These are phyloP conservation scores for Emergomyces pasteurianus DNA, from an alignment of 2,329 filamentous ascomycete species.

Conservation along the genomic window DNA sequence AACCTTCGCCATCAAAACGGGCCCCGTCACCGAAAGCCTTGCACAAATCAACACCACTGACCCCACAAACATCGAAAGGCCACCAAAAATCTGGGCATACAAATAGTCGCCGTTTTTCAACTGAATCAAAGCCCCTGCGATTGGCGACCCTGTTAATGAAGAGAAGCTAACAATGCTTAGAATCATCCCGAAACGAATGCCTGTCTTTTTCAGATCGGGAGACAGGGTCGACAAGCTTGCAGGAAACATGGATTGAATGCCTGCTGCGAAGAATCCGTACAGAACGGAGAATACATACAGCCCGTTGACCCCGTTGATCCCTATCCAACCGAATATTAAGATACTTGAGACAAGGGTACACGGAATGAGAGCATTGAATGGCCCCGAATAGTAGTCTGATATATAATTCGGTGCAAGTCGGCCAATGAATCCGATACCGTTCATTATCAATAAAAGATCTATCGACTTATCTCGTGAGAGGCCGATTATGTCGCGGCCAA, in stretches of 20 bases:
- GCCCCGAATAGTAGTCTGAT: constrained; percentile 46
- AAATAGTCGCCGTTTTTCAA: constrained; percentile 35
- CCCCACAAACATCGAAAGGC: constrained; percentile 33
- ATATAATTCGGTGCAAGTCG: constrained; percentile 47
- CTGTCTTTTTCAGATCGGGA: constrained; percentile 40
- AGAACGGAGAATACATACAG: constrained; percentile 52
- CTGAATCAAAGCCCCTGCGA: constrained; percentile 42
- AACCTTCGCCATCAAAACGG: constrained; percentile 22
- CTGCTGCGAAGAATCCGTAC: constrained; percentile 53
- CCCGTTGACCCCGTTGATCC: constrained; percentile 37
- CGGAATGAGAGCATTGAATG: constrained; percentile 50
- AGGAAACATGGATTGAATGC: constrained; percentile 55
- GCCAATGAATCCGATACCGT: constrained; percentile 48
- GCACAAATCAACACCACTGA: constrained; percentile 30
- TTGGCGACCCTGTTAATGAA: constrained; percentile 42
- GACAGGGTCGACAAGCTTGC: constrained; percentile 47
- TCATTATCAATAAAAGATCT: constrained; percentile 52
- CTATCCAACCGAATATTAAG: constrained; percentile 46
- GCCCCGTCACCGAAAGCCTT: constrained; percentile 28
- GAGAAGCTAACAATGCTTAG: constrained; percentile 44
- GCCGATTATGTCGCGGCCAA: constrained; percentile 28
- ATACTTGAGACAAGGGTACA: constrained; percentile 32
- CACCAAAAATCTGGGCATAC: constrained; percentile 43
- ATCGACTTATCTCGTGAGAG: constrained; percentile 38
- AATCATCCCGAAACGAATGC: constrained; percentile 47